A percentile compares a stretch with the other conserved stretches of the same genome.
phyloP scores from a whole-genome alignment of 306 rosid species.

The Trichosanthes cucumerina region DNA sequence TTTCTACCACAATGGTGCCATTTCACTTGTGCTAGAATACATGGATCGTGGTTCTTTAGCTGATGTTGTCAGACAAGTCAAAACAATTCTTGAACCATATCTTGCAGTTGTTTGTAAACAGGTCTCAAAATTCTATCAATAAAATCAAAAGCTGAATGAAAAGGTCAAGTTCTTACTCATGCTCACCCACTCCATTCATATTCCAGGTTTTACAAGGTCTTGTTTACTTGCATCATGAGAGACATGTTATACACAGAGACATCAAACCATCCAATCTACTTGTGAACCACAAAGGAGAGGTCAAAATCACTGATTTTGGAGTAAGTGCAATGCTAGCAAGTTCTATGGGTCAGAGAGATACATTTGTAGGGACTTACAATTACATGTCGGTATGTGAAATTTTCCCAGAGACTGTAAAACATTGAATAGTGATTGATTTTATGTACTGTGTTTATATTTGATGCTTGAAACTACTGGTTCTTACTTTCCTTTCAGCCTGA shows the following conservation, averaged over 20 bases:
- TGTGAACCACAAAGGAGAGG: slow-evolving; percentile 93
- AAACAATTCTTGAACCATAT: slow-evolving; percentile 95
- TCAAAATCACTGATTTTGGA: slow-evolving; percentile 97
- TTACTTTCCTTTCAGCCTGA: slow-evolving; percentile 60
- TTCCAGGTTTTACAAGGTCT: slow-evolving; percentile 90
- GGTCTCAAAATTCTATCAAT: slow-evolving; percentile 30
- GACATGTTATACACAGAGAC: slow-evolving; percentile 95
- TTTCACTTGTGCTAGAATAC: slow-evolving; percentile 90
- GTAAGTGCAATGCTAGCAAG: slow-evolving; percentile 96
- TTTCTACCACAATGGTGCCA: slow-evolving; percentile 83
- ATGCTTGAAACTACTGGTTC: not conserved
- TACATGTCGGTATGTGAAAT: slow-evolving; percentile 93
- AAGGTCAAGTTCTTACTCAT: not conserved
- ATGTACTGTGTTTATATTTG: not conserved
- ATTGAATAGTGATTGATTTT: not conserved
- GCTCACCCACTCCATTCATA: not conserved
- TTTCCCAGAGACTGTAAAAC: not conserved
- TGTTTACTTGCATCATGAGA: slow-evolving; percentile 85
- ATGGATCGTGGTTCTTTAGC: slow-evolving; percentile 98
- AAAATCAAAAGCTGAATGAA: not conserved
- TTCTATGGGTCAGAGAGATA: slow-evolving; percentile 95
- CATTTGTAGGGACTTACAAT: slow-evolving; percentile 95
- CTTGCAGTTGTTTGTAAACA: slow-evolving; percentile 96
- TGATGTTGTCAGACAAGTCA: slow-evolving; percentile 74
- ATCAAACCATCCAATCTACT: slow-evolving; percentile 93